Evolutionary conservation across 164 flowering plant species (phyloP).

Genomic region (Cinnamomum chago): DNA sequence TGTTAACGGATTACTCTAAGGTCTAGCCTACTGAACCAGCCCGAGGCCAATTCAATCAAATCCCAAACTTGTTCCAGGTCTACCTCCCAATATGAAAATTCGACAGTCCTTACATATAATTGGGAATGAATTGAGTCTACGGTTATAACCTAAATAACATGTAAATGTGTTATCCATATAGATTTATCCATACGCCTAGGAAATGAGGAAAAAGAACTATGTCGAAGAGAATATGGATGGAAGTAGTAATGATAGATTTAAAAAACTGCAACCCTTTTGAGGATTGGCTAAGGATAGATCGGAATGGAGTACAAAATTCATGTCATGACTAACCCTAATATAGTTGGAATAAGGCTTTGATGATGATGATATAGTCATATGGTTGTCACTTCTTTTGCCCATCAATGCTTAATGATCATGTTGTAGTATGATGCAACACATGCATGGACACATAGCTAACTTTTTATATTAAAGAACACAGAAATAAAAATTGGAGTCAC

Average conservation of each 20-base stretch:
- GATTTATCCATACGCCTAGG: neutral
- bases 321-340: neutral
- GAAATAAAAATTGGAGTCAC: neutral
- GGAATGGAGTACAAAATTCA: neutral
- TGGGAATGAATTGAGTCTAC: too few relatives aligned
- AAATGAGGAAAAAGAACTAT: neutral
- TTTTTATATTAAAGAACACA: neutral
- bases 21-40: too few relatives aligned
- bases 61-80: too few relatives aligned
- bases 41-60: too few relatives aligned
- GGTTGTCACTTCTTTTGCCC: neutral
- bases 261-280: too few relatives aligned
- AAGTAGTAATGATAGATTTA: too few relatives aligned
- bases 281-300: neutral
- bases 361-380: neutral
- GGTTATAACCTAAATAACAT: too few relatives aligned
- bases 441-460: neutral
- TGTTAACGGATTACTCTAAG: too few relatives aligned
- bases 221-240: too few relatives aligned
- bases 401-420: neutral
- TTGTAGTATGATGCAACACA: neutral
- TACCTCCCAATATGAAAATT: too few relatives aligned
- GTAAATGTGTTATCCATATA: neutral
- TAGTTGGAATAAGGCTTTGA: too few relatives aligned
- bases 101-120: too few relatives aligned